Evolutionary conservation across 73 alveolate species (phyloP), one percentile per base, ranked within the genome.

Genomic region (Symbiodinium natans): DNA sequence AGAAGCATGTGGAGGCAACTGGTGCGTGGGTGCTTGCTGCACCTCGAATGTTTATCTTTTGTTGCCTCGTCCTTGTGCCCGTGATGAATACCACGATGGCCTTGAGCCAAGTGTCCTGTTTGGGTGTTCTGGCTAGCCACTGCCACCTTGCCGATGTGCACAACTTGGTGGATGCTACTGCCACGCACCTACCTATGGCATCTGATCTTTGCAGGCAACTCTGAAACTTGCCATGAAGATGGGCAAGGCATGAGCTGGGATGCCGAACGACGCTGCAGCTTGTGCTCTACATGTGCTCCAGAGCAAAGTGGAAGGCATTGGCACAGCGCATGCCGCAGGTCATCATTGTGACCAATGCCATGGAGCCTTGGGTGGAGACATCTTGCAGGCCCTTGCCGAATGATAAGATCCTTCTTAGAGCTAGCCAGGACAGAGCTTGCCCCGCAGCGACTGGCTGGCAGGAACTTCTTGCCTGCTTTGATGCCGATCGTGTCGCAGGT

Each of bases 361-460:
- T 92, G 98, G 98, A 92, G 25, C 98, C 98, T 41, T 92, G 98
- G 98, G 98, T 92, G 92, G 98, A 92, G 83, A 92, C 98, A 10
- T 92, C 98, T 3, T 92, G 98, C 71, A 59, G 97, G 95, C 27
- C 29, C 25, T 56, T 6, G 75, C 31, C 27, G 75, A 56, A 25
- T 25, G 4, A n/a, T n/a, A n/a, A n/a, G n/a, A n/a, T n/a, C n/a
- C n/a, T n/a, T n/a, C n/a, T n/a, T n/a, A n/a, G n/a, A 46, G 59
- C 13, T 46, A 9, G 59, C 13, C 13, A 13, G 21, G 59, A 6
- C 6, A 46, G 13, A 46, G 13, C 59, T 46, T 46, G 59, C 59
- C 21, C 6, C 6, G 21, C 59, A 46, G 6, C 59, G 21, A 46
- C 3, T 38, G 6, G 27, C 48, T n/a, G 87, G 36, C 90, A 92